Evolutionary conservation across 768 basidiomycete species (phyloP), one percentile per base, ranked within the genome.

Genomic region (Pulveroboletus frians): DNA sequence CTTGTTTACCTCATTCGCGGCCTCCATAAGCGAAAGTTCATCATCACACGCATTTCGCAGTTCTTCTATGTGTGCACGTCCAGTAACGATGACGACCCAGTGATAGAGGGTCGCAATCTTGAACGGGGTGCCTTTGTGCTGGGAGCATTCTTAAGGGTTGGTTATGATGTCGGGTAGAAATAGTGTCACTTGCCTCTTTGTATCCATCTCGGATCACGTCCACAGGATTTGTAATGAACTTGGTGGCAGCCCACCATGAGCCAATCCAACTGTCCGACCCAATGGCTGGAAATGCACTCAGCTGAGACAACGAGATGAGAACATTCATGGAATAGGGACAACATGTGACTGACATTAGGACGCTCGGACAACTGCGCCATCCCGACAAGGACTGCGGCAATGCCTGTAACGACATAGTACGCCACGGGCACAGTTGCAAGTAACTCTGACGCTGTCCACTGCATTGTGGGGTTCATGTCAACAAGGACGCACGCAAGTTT

Each of bases 1-100:
- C 1, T 8, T 10, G 30, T 32, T 35, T 41, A 77, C 77, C 21
- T 75, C 70, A n/a, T 47, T 55, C 3, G 50, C 39, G 0, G 70
- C 67, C 23, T 58, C 68, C 0, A 36, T 9, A 18, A 71, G 55
- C 8, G 72, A 74, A 29, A 78, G 48, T 5, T 57, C 53, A 27
- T 70, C 67, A 9, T 76, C 71, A 0, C 71, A 61, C 4, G 71
- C 69, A 34, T 63, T 72, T 15, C 64, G 58, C 17, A 75, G 13
- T 32, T 77, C 75, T 9, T 76, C 69, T 36, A 75, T 51, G 6
- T 67, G 49, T 21, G 56, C 49, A 0, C 53, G 57, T 2, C 63
- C 61, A 13, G 55, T 63, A 1, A 72, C 45, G 8, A 79, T 46
- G 21, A 77, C 68, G 0, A 67, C 46, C 75, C 75, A 79, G 39